phyloP scores from a whole-genome alignment of 2,329 filamentous ascomycete species.

The Sclerotiophoma versabilis region DNA sequence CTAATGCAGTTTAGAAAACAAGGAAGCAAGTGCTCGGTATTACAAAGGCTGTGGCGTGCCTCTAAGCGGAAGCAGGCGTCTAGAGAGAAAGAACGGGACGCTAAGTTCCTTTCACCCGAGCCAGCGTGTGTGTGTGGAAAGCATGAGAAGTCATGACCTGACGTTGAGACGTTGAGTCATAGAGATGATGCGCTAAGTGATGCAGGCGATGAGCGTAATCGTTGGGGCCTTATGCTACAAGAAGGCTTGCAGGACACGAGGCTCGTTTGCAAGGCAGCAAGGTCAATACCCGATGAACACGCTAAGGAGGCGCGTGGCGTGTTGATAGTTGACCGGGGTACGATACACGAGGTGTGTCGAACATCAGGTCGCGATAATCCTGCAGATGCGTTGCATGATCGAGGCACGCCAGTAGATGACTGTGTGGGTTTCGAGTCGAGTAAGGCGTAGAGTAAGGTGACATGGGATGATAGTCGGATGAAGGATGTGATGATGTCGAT shows the following conservation, averaged over 20 bases:
- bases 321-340: constrained; percentile 18
- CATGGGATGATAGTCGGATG: constrained; percentile 12
- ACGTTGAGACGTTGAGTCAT: constrained; percentile 35
- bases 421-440: constrained; percentile 26
- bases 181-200: constrained; percentile 24
- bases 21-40: constrained; percentile 43
- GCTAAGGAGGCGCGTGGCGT: constrained; percentile 11
- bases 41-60: constrained; percentile 36
- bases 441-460: constrained; percentile 28
- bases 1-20: constrained; percentile 42
- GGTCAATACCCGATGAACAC: constrained; percentile 27
- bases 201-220: constrained; percentile 22
- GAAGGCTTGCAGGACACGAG: constrained; percentile 25
- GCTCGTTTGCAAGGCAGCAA: constrained; percentile 24
- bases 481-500: constrained; percentile 27
- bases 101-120: constrained; percentile 44
- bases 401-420: constrained; percentile 26
- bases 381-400: constrained; percentile 35
- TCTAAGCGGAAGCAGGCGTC: constrained; percentile 34
- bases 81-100: constrained; percentile 31
- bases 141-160: constrained; percentile 31
- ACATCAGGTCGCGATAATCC: constrained; percentile 35
- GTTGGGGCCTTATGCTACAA: constrained; percentile 14
- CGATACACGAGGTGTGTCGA: constrained; percentile 34
- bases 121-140: constrained; percentile 45